Percentiles rank a stretch among this genome's conserved stretches.
Evolutionary conservation across 73 alveolate genomes (phyloP).

Genomic region (Paraurostyla sp.): DNA sequence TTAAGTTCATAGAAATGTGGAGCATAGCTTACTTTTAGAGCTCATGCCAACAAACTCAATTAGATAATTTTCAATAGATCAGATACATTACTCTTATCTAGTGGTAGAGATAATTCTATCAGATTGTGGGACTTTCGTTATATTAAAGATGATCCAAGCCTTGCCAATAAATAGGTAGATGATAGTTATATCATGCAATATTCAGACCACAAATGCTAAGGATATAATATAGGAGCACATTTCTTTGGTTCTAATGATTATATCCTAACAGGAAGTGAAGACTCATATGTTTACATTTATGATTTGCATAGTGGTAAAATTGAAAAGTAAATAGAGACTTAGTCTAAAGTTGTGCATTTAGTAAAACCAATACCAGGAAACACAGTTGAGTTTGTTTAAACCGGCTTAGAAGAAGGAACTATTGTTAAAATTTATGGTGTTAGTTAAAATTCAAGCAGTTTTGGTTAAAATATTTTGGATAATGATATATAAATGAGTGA

Average conservation of each 20-base stretch:
- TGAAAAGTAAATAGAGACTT: conserved; percentile 54
- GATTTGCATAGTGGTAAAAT: conserved; percentile 68
- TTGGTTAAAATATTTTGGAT: too few species aligned
- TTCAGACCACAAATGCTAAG: conserved; percentile 81
- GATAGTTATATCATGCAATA: conserved; percentile 71
- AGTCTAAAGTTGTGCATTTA: conserved; percentile 71
- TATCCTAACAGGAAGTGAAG: conserved; percentile 79
- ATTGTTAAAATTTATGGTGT: conserved; percentile 75
- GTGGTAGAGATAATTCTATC: conserved; percentile 76
- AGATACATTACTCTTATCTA: conserved; percentile 65
- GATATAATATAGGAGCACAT: conserved; percentile 80
- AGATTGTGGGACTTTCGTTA: conserved; percentile 83
- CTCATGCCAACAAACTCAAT: conserved; percentile 77
- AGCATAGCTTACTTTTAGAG: conserved; percentile 68
- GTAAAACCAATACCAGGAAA: conserved; percentile 74
- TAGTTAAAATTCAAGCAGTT: conserved; percentile 66
- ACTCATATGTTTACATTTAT: conserved; percentile 69
- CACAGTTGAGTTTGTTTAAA: conserved; percentile 55
- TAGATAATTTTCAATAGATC: conserved; percentile 48
- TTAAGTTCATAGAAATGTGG: conserved; percentile 52
- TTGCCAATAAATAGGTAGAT: conserved; percentile 48
- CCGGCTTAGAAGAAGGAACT: conserved; percentile 81
- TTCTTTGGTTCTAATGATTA: conserved; percentile 72
- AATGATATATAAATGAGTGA: too few species aligned
- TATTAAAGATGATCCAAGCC: conserved; percentile 56